These are phyloP conservation scores for Cyberlindnera lachancei DNA, from an alignment of 805 yeast species.

Conservation along the genomic window DNA sequence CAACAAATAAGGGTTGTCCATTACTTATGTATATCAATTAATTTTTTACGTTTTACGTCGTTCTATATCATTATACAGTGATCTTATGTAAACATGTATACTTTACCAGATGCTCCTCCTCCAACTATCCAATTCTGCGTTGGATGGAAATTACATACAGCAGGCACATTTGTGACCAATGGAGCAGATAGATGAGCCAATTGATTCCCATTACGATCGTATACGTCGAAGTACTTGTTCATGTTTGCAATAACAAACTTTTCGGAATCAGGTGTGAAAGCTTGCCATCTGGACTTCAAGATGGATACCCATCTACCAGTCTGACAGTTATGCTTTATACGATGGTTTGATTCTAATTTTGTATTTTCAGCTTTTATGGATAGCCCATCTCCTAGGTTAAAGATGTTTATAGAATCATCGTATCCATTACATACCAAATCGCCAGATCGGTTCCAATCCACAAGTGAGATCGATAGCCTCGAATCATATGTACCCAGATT, in stretches of 20 bases:
- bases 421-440: conserved; percentile 88
- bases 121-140: conserved; percentile 87
- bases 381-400: conserved; percentile 40
- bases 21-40: not conserved
- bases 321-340: conserved; percentile 85
- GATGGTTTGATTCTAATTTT: conserved; percentile 51
- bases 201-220: conserved; percentile 67
- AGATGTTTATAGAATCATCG: conserved; percentile 74
- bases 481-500: conserved; percentile 55
- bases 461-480: conserved; percentile 74
- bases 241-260: conserved; percentile 91
- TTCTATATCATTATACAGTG: not conserved
- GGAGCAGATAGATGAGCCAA: conserved; percentile 64
- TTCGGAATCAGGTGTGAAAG: conserved; percentile 59
- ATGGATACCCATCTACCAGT: conserved; percentile 97
- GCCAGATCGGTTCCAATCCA: conserved; percentile 59
- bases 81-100: conserved; percentile 41
- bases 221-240: conserved; percentile 83
- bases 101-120: conserved; percentile 91
- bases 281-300: conserved; percentile 82
- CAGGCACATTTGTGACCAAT: conserved; percentile 83
- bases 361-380: conserved; percentile 14
- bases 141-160: conserved; percentile 79
- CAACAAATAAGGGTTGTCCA: conserved; percentile 46
- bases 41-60: not conserved